Base-by-base conservation (phyloP, 345 rosid species). In the Hibiscus tridactylites region DNA sequence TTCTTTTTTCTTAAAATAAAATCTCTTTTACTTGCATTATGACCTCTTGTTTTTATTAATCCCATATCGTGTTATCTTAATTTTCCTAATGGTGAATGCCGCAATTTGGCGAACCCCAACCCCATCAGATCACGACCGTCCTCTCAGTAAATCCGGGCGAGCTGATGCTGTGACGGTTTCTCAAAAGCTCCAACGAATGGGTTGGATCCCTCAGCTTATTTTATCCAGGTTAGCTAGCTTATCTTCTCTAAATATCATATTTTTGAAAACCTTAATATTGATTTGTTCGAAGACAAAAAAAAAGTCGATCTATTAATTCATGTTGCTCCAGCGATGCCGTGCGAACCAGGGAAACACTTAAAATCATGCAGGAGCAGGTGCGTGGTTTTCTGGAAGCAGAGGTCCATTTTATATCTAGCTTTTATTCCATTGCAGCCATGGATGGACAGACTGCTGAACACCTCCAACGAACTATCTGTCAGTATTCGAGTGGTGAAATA, bases 401-500 rank as follows among this genome's bases (percentile, higher is more conserved):
- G 79, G 85, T 88, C 65, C 92, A 87, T 82, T 90, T 88, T 76
- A 79, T 95, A 68, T 89, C 99, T 0, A 95, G 97, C 84, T 95
- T 91, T 80, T 95, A 95, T 82, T 95, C 97, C 58, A 81, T 95
- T 71, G 93, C 99, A 3, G 97, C 97, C 29, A 88, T 95, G 99
- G 97, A 94, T 71, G 99, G 99, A 33, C 99, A 94, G 79, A 94
- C 99, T 6, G 97, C 97, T 0, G 92, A 86, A 6, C 97, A 88
- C 76, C 91, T 94, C 71, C 97, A 88, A 44, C 84, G 74, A 61
- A 79, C 84, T 75, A 80, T 95, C 80, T 90, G 90, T 73, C 85
- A 66, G 77, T 88, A 88, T 77, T 85, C 97, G 1, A 79, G 76
- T 15, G 86, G 90, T 79, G 91, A 88, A 52, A 85, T 88, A 64